Evolutionary conservation across 2,329 filamentous ascomycete species (phyloP), one percentile per base, ranked within the genome.

Genomic region (Phialophora verrucosa): DNA sequence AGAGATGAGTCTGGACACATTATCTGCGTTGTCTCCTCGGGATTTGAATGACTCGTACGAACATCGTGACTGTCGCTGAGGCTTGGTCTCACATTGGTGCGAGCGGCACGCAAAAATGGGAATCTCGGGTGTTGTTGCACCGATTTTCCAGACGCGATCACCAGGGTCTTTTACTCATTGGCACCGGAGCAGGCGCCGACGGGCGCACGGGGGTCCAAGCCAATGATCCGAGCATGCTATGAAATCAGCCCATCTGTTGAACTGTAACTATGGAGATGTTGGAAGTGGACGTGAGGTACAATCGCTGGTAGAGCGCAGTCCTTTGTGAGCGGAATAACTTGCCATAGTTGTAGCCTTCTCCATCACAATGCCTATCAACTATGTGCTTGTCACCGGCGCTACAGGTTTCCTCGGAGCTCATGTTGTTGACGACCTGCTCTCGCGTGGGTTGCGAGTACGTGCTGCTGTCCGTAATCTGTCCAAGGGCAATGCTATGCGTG

Each of bases 371-470:
- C 14, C 38, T 44, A 20, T n/a, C 17, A n/a, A 44, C 38, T n/a
- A 44, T 44, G 38, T 44, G 38, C 38, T 44, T n/a, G 38, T 44
- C 17, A 44, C 38, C 17, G 38, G 38, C 6, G 38, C 38, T 44
- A 44, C 38, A 44, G 38, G 38, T 2, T 44, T 44, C 38, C 38
- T 44, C 17, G 38, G 38, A 8, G 38, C 38, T 8, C 38, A 44
- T 44, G 38, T 44, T 17, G 17, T 44, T 44, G 38, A 44, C 38
- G 38, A 57, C 11, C 62, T 72, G 11, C 67, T 72, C 11, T 32
- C 62, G 4, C 60, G 64, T 25, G 69, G 70, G 12, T 57, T 68
- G 29, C 64, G 50, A 55, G 69, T 72, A 12, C 64, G 70, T n/a
- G 64, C 56, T 10, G 65, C 69, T 11, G 62, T 62, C 10, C 62